Conservation (phyloP, 2,329 filamentous ascomycete species). For the Verticillium zaregamsianum region DNA sequence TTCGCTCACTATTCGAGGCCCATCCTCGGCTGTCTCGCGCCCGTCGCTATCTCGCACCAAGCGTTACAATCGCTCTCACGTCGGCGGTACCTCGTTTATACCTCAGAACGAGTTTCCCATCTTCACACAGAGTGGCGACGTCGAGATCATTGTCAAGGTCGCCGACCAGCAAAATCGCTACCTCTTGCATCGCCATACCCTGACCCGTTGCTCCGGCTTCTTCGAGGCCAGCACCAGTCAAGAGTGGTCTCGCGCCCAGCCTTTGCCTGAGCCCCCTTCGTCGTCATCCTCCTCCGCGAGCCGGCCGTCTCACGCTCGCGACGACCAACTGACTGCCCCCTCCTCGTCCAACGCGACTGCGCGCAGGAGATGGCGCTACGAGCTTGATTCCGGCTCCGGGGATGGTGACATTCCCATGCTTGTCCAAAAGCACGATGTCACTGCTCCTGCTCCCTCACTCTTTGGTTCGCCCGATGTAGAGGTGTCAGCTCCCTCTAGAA, state of each 20-base stretch:
- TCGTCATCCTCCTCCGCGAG: slow-evolving; percentile 4
- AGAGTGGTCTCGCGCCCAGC: slow-evolving; percentile 61
- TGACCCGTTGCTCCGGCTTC: slow-evolving; percentile 88
- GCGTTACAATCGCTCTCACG: slow-evolving; percentile 77
- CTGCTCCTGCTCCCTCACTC: slow-evolving; percentile 34
- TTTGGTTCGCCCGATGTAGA: slow-evolving; percentile 39
- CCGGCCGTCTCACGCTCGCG: slow-evolving; percentile 18
- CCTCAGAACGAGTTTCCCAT: slow-evolving; percentile 89
- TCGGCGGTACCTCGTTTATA: slow-evolving; percentile 63
- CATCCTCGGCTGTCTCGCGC: slow-evolving; percentile 61
- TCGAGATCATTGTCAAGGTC: slow-evolving; percentile 77
- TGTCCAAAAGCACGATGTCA: slow-evolving; percentile 66
- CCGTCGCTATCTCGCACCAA: slow-evolving; percentile 55
- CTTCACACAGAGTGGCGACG: slow-evolving; percentile 86
- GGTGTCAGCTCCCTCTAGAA: background rate
- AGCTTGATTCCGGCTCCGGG: slow-evolving; percentile 71
- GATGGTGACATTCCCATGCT: slow-evolving; percentile 82
- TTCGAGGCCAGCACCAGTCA: slow-evolving; percentile 83
- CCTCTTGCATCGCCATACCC: slow-evolving; percentile 79
- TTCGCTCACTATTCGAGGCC: slow-evolving; percentile 54
- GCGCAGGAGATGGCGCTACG: slow-evolving; percentile 75
- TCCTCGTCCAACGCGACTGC: slow-evolving; percentile 26
- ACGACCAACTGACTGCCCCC: slow-evolving; percentile 24
- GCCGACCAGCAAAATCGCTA: slow-evolving; percentile 75
- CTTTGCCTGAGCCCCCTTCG: slow-evolving; percentile 25